Conservation (phyloP, 164 flowering plant genomes). For the grape (Vitis vinifera) region DNA sequence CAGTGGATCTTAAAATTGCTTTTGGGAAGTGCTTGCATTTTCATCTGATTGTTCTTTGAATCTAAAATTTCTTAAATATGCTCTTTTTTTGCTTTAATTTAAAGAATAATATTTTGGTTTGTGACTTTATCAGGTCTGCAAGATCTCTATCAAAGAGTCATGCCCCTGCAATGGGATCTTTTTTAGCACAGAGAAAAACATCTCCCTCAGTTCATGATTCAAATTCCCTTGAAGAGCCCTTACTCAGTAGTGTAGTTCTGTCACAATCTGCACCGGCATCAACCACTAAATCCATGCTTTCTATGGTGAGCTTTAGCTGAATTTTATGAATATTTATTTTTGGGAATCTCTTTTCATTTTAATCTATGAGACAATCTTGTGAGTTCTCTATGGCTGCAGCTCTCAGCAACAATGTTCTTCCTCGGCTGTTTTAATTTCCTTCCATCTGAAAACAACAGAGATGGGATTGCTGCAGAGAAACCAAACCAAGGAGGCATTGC, state of each 20-base stretch:
- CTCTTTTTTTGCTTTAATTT: not conserved
- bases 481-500: constrained; percentile 30
- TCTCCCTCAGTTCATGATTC: constrained; percentile 8
- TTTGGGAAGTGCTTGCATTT: too few species aligned
- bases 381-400: constrained; percentile 29
- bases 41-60: too few species aligned
- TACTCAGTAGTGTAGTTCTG: constrained; percentile 31
- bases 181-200: constrained; percentile 28
- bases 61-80: too few species aligned
- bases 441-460: constrained; percentile 4
- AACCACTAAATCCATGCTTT: constrained; percentile 44
- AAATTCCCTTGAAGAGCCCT: constrained; percentile 48
- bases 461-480: constrained; percentile 4
- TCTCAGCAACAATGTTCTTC: constrained; percentile 33
- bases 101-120: not conserved
- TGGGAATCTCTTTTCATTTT: too few species aligned
- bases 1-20: too few species aligned
- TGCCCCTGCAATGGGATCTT: constrained; percentile 51
- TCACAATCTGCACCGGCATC: constrained; percentile 36
- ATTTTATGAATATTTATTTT: not conserved
- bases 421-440: constrained; percentile 29
- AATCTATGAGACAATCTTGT: not conserved
- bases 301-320: constrained; percentile 39
- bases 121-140: constrained; percentile 51
- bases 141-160: constrained; percentile 59